Evolutionary conservation across 2,329 filamentous ascomycete species (phyloP).

Genomic region (Tolypocladium nubicola): DNA sequence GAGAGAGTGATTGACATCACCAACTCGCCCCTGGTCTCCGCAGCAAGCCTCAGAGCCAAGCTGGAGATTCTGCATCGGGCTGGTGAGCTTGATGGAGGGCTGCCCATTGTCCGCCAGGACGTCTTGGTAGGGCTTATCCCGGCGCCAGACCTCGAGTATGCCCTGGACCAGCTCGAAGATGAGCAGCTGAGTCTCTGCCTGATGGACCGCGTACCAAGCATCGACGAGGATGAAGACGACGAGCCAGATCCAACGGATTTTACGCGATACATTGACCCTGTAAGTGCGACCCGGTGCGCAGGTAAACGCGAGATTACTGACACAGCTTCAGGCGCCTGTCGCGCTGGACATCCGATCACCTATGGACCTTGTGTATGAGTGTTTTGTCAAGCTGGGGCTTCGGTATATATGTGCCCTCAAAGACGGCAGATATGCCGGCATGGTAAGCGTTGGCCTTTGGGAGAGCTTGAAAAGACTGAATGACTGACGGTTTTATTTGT

Average conservation of each 20-base stretch:
- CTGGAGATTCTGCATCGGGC: conserved; percentile 71
- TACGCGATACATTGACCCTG: conserved; percentile 81
- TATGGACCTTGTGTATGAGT: conserved; percentile 93
- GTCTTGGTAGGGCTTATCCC: conserved; percentile 85
- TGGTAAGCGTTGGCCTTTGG: conserved; percentile 46
- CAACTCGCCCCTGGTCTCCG: conserved; percentile 67
- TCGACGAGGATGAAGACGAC: conserved; percentile 53
- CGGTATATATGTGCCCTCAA: conserved; percentile 83
- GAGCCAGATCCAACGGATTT: conserved; percentile 68
- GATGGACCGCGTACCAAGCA: conserved; percentile 60
- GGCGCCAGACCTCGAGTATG: conserved; percentile 86
- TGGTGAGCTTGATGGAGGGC: conserved; percentile 83
- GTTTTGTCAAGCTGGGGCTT: conserved; percentile 87
- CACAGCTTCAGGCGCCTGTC: conserved; percentile 56
- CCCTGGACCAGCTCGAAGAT: conserved; percentile 71
- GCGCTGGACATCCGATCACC: conserved; percentile 80
- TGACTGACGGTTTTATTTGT: conserved; percentile 5
- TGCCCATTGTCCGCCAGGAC: conserved; percentile 73
- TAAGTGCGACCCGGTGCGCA: conserved; percentile 27
- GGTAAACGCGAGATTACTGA: conserved; percentile 5
- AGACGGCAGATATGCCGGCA: conserved; percentile 76
- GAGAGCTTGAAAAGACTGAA: background rate
- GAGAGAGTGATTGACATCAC: conserved; percentile 85
- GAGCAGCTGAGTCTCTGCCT: conserved; percentile 67
- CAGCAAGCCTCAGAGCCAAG: conserved; percentile 65